Conservation (phyloP, 441 rosid species). For the Sinapis alba region DNA sequence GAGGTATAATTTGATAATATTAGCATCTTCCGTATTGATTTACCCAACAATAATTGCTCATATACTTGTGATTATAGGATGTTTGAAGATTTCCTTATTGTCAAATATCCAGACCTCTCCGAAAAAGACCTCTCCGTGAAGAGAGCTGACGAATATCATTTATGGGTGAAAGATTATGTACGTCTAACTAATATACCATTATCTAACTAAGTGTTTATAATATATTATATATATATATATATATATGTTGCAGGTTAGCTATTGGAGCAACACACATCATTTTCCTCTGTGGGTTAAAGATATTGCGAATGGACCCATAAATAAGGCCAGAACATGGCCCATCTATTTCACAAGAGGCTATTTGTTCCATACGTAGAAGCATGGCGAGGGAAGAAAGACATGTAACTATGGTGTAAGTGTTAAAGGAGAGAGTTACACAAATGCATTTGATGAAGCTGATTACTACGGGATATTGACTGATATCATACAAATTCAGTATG, state of each 20-base stretch:
- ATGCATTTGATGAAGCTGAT: not conserved
- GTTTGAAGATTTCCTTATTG: too few relatives aligned
- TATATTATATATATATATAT: too few relatives aligned
- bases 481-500: not conserved
- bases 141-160: too few relatives aligned
- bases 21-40: too few relatives aligned
- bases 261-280: not conserved
- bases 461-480: not conserved
- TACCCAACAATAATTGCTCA: too few relatives aligned
- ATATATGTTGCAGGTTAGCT: not conserved
- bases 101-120: too few relatives aligned
- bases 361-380: not conserved
- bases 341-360: not conserved
- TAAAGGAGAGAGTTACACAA: not conserved
- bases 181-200: too few relatives aligned
- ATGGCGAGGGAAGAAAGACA: not conserved
- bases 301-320: not conserved
- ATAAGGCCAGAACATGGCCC: not conserved
- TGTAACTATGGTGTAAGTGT: not conserved
- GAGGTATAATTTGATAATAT: too few relatives aligned
- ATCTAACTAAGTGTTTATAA: too few relatives aligned
- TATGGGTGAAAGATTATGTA: too few relatives aligned
- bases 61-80: too few relatives aligned
- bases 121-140: too few relatives aligned
- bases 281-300: not conserved